Base-by-base conservation (phyloP, 148 eudicot genomes). In the Hydrangea macrophylla region DNA sequence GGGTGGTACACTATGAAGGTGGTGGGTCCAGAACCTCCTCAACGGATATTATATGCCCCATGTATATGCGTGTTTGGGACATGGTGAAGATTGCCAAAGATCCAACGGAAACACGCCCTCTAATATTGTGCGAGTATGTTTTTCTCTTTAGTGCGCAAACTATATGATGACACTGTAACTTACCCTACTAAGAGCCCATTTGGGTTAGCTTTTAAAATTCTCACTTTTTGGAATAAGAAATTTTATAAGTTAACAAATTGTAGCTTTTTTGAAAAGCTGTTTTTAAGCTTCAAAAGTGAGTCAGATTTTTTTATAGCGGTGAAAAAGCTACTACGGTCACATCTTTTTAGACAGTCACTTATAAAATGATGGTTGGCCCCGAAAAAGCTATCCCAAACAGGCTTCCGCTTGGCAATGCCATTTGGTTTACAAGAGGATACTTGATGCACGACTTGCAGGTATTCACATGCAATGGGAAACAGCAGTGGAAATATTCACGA, bases 51-150 rank as follows among this genome's bases (percentile, higher is more conserved):
- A 85, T 94, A 10, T 94, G 98, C 73, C 98, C 98, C 60, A 94
- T 94, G 98, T 94, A 90, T 75, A 88, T 88, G 90, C 98, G 98
- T 72, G 80, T 94, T 63, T 90, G 92, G 96, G 89, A 86, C 75
- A 88, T 85, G 30, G 80, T 94, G 50, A 79, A 88, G 73, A 88
- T 90, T 75, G 98, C 98, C 15, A 72, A 85, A 57, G 98, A 94
- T 84, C 92, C 92, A 68, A 75, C 73, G 66, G 98, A 94, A 85
- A 69, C 79, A 32, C 83, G 98, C 54, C 98, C 98, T 27, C 69
- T 94, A 75, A 93, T 93, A 81, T 73, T 90, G 66, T 94, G 98
- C 97, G 98, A 94, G 98, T 94, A 90, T 70, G 96, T 72, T 73
- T 35, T 53, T 71, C 32, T 57, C 40, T 64, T 69, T 44, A 37